Conservation (phyloP, 371 early-diverging fungal species). For the Zopfochytrium polystomum region DNA sequence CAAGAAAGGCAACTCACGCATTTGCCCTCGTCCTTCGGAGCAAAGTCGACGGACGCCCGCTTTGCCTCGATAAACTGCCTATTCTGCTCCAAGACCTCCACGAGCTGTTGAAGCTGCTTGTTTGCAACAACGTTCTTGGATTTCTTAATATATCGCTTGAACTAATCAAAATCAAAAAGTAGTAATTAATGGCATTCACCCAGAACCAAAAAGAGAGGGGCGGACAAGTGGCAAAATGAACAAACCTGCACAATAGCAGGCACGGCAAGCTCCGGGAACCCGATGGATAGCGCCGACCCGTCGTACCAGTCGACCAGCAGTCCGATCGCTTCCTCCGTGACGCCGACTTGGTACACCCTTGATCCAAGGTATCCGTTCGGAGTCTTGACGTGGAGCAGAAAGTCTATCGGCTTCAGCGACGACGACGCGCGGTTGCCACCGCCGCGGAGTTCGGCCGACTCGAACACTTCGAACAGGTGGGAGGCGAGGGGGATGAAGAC, state of each 20-base stretch:
- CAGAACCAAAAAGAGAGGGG: constrained; percentile 10
- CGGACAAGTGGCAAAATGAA: background rate
- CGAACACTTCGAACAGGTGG: constrained; percentile 69
- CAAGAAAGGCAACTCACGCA: constrained; percentile 8
- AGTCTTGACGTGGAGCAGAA: constrained; percentile 68
- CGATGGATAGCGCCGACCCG: constrained; percentile 65
- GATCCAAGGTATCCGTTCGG: constrained; percentile 79
- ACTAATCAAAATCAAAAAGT: constrained; percentile 9
- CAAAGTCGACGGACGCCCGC: constrained; percentile 63
- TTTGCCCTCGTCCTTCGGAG: constrained; percentile 24
- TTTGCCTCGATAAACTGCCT: constrained; percentile 70
- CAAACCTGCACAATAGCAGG: constrained; percentile 67
- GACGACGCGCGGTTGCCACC: too few species aligned
- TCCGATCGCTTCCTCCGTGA: constrained; percentile 70
- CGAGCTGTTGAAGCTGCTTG: constrained; percentile 68
- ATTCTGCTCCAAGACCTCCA: constrained; percentile 75
- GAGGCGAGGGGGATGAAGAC: constrained; percentile 83
- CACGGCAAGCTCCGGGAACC: constrained; percentile 84
- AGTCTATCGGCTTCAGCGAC: constrained; percentile 74
- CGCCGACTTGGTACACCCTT: constrained; percentile 72
- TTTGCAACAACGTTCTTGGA: constrained; percentile 64
- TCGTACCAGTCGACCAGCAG: constrained; percentile 71
- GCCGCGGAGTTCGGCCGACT: constrained; percentile 35
- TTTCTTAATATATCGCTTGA: constrained; percentile 38
- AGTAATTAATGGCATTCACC: background rate